phyloP scores from a whole-genome alignment of 106 monocot genomes.

The Dioscorea zingiberensis region DNA sequence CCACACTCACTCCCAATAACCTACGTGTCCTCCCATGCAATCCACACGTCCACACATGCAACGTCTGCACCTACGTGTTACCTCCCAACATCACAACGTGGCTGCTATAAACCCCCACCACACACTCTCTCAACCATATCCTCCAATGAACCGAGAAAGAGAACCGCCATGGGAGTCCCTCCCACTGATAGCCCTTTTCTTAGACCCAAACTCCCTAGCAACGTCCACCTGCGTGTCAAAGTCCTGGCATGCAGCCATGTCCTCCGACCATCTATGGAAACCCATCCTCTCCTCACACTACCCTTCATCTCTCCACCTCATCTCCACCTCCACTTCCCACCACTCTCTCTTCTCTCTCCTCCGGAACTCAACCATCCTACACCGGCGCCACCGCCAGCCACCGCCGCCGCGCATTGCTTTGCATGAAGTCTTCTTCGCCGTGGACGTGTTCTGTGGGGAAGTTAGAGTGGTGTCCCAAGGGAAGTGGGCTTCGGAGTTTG shows the following conservation, averaged over 20 bases:
- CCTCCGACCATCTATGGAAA: conserved; percentile 50
- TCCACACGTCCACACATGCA: too few relatives aligned
- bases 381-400: background rate
- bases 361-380: conserved; percentile 8
- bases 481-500: conserved; percentile 11
- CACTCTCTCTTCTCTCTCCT: conserved; percentile 29
- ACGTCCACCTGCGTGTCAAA: conserved; percentile 44
- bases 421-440: conserved; percentile 29
- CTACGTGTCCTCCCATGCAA: too few relatives aligned
- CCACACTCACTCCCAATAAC: too few relatives aligned
- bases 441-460: conserved; percentile 32
- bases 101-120: too few relatives aligned
- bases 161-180: conserved; percentile 30
- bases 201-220: conserved; percentile 41
- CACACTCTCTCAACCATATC: background rate
- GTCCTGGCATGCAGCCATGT: conserved; percentile 35
- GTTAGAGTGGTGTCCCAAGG: conserved; percentile 7
- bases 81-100: too few relatives aligned
- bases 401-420: conserved; percentile 23
- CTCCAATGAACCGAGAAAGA: background rate
- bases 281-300: conserved; percentile 29
- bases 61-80: too few relatives aligned
- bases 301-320: conserved; percentile 23
- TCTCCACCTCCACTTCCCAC: background rate
- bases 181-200: conserved; percentile 13